Conservation (phyloP, 495 filamentous ascomycete species). For the Penicillium silybi region DNA sequence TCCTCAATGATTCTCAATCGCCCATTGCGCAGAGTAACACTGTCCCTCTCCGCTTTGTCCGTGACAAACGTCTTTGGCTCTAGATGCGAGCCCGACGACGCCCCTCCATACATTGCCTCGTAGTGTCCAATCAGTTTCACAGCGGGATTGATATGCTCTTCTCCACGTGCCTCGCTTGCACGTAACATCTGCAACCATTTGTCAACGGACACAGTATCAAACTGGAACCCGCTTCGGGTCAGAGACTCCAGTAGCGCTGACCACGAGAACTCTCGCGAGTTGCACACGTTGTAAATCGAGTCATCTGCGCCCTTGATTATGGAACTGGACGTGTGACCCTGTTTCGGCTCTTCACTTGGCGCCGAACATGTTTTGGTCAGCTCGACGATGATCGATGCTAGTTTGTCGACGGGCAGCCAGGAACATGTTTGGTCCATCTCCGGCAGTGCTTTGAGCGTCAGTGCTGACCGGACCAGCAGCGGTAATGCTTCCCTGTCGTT, state of each 20-base stretch:
- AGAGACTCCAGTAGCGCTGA: constrained; percentile 46
- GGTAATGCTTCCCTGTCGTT: constrained; percentile 57
- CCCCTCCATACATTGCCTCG: constrained; percentile 25
- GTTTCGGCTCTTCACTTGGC: neutral
- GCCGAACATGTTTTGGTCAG: constrained; percentile 32
- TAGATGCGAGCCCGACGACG: neutral
- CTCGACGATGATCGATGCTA: constrained; percentile 46
- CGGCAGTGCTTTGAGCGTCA: constrained; percentile 48
- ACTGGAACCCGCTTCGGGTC: constrained; percentile 23
- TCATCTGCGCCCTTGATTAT: constrained; percentile 10
- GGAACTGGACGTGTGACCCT: neutral
- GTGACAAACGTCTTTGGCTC: constrained; percentile 23
- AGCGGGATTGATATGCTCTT: constrained; percentile 49
- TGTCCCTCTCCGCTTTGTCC: constrained; percentile 35
- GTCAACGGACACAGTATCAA: constrained; percentile 41
- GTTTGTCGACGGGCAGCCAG: constrained; percentile 56
- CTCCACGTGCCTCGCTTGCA: constrained; percentile 41
- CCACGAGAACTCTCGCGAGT: constrained; percentile 51
- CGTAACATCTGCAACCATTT: constrained; percentile 49
- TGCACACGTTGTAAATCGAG: constrained; percentile 52
- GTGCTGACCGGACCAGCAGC: constrained; percentile 50
- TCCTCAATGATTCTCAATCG: constrained; percentile 32
- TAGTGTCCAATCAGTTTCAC: constrained; percentile 59
- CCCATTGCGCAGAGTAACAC: constrained; percentile 32
- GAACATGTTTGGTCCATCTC: constrained; percentile 40